Base-by-base conservation (phyloP, 306 rosid genomes). In the Ochetophila trinervis region DNA sequence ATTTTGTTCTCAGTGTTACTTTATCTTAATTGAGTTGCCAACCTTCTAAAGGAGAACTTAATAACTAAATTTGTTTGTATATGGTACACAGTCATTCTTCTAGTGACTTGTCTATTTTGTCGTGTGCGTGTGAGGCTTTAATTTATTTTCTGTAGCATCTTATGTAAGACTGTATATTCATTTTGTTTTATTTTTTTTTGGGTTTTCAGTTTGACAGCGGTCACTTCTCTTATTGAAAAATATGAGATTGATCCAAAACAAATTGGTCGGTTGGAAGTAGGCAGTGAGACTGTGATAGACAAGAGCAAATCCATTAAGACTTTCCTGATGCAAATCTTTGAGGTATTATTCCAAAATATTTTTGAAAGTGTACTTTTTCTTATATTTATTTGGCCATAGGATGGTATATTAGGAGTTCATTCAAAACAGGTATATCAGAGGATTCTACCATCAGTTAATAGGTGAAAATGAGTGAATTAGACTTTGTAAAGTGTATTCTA, bases 251-350 rank as follows among this genome's bases (percentile, higher is more conserved):
- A 94, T 63, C 90, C 95, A 71, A 86, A 90, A 78, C 95, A 90
- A 83, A 90, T 93, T 80, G 99, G 99, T 72, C 99, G 99, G 49
- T 79, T 94, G 54, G 99, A 90, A 86, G 99, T 94, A 36, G 99
- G 99, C 67, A 94, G 96, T 14, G 99, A 94, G 85, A 94, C 99
- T 60, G 97, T 90, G 66, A 90, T 94, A 66, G 99, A 94, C 91
- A 94, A 94, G 80, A 94, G 99, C 88, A 94, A 94, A 74, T 94
- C 99, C 57, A 90, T 94, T 67, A 94, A 94, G 91, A 88, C 99
- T 65, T 90, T 94, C 86, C 82, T 90, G 76, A 94, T 94, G 99
- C 90, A 82, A 76, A 90, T 94, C 63, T 94, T 94, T 79, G 99
- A 94, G 99, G 99, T 93, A 71, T 56, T 18, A 35, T 55, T 76